Base-by-base conservation (phyloP, 2,329 filamentous ascomycete genomes). In the Chaetothyriales sp. region DNA sequence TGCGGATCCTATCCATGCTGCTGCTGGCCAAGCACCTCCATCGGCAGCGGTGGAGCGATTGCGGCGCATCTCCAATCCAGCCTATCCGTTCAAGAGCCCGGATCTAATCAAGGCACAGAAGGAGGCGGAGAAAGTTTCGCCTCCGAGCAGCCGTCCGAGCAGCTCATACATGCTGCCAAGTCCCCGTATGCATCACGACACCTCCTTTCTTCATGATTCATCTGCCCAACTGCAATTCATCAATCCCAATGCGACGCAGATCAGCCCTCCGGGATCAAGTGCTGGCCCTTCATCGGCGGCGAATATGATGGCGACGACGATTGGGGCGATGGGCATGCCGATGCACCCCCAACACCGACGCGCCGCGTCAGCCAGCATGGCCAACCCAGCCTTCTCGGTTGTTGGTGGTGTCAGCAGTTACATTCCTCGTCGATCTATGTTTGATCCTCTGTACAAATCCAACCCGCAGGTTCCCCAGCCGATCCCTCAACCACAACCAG, bases 101-200 rank as follows among this genome's bases (percentile, higher is more conserved):
- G 57, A 59, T 51, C 58, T 59, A 50, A 60, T 60, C 51, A 55
- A 57, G 49, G 58, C 58, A 18, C 58, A 59, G 46, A 60, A 57
- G 39, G 55, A 59, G 43, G 57, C 57, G 10, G 53, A 57, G 39
- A 57, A 60, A 51, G 54, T 52, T 43, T 56, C 57, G 32, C 57
- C 57, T 39, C 51, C 58, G 5, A 54, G 54, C 9, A 60, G 58
- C 49, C 48, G 58, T 51, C 57, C 58, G 10, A 52, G 49, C 20
- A 60, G 58, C 43, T 58, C 57, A 42, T 60, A 60, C 49, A 57
- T 53, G 48, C 46, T 60, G 19, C 52, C 55, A 20, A 60, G 58
- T 49, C 58, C 58, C 8, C 22, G 49, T 15, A 44, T 58, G 43
- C 53, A 54, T 28, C 52, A 54, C 45, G 55, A 57, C 39, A 49